Conservation (phyloP, 495 filamentous ascomycete species). For the Aspergillus egyptiacus region DNA sequence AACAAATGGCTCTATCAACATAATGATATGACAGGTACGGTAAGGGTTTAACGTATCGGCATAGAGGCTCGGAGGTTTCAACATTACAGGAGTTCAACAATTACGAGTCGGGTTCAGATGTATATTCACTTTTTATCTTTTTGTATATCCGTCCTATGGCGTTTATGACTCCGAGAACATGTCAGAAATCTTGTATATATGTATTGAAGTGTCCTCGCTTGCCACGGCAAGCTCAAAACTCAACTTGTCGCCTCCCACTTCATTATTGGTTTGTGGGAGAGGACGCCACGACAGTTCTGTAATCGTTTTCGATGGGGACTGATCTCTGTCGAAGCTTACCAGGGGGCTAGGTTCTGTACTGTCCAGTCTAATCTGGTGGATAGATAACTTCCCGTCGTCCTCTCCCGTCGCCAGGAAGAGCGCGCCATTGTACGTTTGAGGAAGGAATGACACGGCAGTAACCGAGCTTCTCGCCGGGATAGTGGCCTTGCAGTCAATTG, state of each 20-base stretch:
- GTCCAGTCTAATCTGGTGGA: conserved; percentile 36
- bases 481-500: conserved; percentile 45
- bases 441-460: conserved; percentile 70
- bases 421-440: conserved; percentile 27
- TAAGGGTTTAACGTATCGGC: conserved; percentile 17
- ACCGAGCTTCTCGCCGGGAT: conserved; percentile 55
- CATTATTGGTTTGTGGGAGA: conserved; percentile 1
- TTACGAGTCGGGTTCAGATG: neutral
- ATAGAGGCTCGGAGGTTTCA: conserved; percentile 17
- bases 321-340: conserved; percentile 34
- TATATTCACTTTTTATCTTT: neutral
- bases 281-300: conserved; percentile 76
- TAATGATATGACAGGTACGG: conserved; percentile 23
- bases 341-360: conserved; percentile 41
- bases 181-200: conserved; percentile 57
- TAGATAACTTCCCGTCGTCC: conserved; percentile 40
- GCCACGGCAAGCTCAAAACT: conserved; percentile 62
- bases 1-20: conserved; percentile 32
- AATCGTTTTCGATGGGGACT: conserved; percentile 65
- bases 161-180: conserved; percentile 21
- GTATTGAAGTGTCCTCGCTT: conserved; percentile 75
- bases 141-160: conserved; percentile 17
- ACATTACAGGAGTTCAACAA: conserved; percentile 16
- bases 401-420: conserved; percentile 62
- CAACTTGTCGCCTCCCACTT: conserved; percentile 12